These are phyloP conservation scores for Hymenoscyphus repandus DNA, from an alignment of 2,329 filamentous ascomycete genomes.

Conservation along the genomic window DNA sequence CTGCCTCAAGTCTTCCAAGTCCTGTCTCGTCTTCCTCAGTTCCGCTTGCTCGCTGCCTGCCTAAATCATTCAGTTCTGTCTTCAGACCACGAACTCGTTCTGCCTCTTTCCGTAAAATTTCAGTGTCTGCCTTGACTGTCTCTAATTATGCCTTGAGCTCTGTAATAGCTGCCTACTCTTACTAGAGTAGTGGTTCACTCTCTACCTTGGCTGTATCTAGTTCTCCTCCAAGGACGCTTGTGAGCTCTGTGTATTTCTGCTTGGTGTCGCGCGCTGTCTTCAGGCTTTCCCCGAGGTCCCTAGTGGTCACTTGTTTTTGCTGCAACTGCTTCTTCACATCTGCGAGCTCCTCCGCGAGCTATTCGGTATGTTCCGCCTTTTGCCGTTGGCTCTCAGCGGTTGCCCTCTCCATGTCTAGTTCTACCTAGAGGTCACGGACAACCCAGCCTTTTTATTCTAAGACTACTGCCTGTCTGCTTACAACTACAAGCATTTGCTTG, in stretches of 20 bases:
- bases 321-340: conserved; percentile 12
- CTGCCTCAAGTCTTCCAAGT: conserved; percentile 16
- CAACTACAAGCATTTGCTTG: conserved; percentile 14
- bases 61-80: conserved; percentile 15
- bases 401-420: conserved; percentile 14
- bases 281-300: conserved; percentile 8
- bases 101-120: conserved; percentile 1
- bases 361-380: conserved; percentile 1
- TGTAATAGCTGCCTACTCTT: conserved; percentile 13
- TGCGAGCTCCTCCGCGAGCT: neutral
- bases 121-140: conserved; percentile 7
- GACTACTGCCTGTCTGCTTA: conserved; percentile 14
- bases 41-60: conserved; percentile 12
- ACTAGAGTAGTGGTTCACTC: conserved; percentile 12
- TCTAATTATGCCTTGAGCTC: conserved; percentile 10
- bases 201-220: conserved; percentile 14
- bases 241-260: conserved; percentile 5
- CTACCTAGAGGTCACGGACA: conserved; percentile 15
- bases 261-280: conserved; percentile 4
- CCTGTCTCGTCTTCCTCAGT: conserved; percentile 14
- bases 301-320: conserved; percentile 11
- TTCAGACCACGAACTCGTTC: conserved; percentile 11
- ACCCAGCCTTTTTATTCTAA: conserved; percentile 16
- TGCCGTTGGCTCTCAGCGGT: conserved; percentile 7
- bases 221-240: conserved; percentile 13